Conservation (phyloP, 2,329 filamentous ascomycete species). For the Purpureocillium lavendulum region DNA sequence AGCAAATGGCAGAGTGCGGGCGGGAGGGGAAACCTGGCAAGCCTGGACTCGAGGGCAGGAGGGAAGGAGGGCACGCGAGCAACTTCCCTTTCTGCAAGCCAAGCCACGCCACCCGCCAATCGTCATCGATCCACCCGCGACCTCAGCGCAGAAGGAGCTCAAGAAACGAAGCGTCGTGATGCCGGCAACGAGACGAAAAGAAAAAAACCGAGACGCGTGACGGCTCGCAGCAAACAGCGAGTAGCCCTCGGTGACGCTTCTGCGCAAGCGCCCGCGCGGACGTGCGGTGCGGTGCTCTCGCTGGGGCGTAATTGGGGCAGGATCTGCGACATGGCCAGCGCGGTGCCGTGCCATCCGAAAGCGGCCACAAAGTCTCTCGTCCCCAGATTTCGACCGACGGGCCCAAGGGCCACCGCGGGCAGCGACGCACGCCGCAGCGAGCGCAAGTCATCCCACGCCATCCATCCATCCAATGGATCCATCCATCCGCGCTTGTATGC, state of each 20-base stretch:
- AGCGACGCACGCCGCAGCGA: too few species aligned
- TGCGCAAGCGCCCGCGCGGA: background rate
- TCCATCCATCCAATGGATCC: too few species aligned
- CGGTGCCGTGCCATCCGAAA: background rate
- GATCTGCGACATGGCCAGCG: background rate
- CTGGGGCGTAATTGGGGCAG: background rate
- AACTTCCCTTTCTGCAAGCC: background rate
- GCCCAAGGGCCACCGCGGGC: too few species aligned
- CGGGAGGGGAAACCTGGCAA: too few species aligned
- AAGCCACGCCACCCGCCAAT: background rate
- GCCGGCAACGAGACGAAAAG: too few species aligned
- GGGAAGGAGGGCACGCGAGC: constrained; percentile 2
- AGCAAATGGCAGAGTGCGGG: too few species aligned
- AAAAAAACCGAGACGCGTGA: too few species aligned
- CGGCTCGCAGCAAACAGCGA: too few species aligned
- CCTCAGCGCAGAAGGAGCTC: too few species aligned
- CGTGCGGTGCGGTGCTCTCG: background rate
- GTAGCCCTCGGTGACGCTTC: background rate
- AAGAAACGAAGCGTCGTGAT: too few species aligned
- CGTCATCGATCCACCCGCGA: background rate
- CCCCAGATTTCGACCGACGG: background rate
- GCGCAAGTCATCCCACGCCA: too few species aligned
- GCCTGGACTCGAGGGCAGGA: background rate
- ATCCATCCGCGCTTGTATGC: too few species aligned
- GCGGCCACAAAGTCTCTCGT: background rate